phyloP scores from a whole-genome alignment of 176 grass and related monocot species.

The Saccharum spontaneum region DNA sequence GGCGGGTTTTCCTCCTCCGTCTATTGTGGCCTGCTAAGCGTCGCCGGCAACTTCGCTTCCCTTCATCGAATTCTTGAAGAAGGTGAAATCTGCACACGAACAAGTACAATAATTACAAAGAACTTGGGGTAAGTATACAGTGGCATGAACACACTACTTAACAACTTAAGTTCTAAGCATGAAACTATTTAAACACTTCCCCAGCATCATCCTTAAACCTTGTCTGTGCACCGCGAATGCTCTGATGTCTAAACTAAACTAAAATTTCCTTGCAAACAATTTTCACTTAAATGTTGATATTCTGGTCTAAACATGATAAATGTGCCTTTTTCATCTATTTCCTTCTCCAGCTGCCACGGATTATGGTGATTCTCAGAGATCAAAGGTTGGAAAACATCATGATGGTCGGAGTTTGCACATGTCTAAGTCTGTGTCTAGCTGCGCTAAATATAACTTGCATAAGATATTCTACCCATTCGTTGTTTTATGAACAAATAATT shows the following conservation, averaged over 20 bases:
- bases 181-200: background rate
- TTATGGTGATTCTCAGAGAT: constrained; percentile 16
- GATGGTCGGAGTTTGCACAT: background rate
- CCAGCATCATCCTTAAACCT: background rate
- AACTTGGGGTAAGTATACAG: background rate
- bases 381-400: background rate
- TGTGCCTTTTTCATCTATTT: background rate
- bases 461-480: background rate
- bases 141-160: background rate
- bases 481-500: background rate
- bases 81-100: constrained; percentile 76
- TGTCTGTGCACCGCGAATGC: background rate
- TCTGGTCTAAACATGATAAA: background rate
- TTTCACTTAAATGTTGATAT: background rate
- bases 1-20: constrained; percentile 80
- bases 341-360: background rate
- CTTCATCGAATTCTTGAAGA: constrained; percentile 98
- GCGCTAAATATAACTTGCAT: constrained; percentile 1
- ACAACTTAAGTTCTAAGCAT: background rate
- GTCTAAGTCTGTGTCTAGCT: background rate
- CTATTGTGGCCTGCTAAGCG: constrained; percentile 93
- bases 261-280: background rate
- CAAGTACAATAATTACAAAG: constrained; percentile 24
- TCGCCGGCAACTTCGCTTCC: constrained; percentile 92
- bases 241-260: constrained; percentile 3